A percentile compares a stretch with the other conserved stretches of the same genome.
phyloP scores from a whole-genome alignment of 2,329 filamentous ascomycete species.

The Sclerotinia glacialis region DNA sequence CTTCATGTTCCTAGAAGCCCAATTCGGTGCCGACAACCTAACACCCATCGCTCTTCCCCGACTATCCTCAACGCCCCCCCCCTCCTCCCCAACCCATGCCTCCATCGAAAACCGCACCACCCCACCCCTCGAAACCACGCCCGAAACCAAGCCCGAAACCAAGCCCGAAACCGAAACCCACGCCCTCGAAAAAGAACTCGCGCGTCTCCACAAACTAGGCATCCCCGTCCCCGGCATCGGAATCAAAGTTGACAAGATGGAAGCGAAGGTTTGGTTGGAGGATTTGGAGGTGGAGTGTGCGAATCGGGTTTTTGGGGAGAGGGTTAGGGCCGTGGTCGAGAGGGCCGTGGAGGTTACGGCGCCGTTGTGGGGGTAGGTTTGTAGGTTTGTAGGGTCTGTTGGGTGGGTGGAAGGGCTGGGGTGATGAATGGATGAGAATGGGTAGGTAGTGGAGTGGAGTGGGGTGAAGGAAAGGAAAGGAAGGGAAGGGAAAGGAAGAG shows the following conservation, averaged over 20 bases:
- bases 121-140: no score
- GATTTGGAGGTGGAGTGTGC: conserved; percentile 83
- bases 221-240: conserved; percentile 88
- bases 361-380: conserved; percentile 52
- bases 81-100: neutral
- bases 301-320: conserved; percentile 74
- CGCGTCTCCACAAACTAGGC: conserved; percentile 75
- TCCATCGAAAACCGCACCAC: no score
- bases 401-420: neutral
- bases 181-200: conserved; percentile 60
- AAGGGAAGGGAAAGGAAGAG: no score
- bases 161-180: conserved; percentile 26
- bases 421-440: neutral
- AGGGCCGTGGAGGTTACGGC: conserved; percentile 83
- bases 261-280: conserved; percentile 89
- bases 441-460: neutral
- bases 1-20: conserved; percentile 93
- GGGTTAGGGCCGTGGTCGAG: conserved; percentile 86
- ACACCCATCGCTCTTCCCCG: conserved; percentile 69
- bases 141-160: conserved; percentile 23
- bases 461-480: no score
- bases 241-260: conserved; percentile 83
- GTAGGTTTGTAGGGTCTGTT: no score
- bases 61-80: conserved; percentile 43
- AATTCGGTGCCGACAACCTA: conserved; percentile 84